Percentiles rank a stretch among this genome's conserved stretches.
These are phyloP conservation scores for Yarrowia galli DNA, from an alignment of 1,139 yeast species.

Conservation along the genomic window DNA sequence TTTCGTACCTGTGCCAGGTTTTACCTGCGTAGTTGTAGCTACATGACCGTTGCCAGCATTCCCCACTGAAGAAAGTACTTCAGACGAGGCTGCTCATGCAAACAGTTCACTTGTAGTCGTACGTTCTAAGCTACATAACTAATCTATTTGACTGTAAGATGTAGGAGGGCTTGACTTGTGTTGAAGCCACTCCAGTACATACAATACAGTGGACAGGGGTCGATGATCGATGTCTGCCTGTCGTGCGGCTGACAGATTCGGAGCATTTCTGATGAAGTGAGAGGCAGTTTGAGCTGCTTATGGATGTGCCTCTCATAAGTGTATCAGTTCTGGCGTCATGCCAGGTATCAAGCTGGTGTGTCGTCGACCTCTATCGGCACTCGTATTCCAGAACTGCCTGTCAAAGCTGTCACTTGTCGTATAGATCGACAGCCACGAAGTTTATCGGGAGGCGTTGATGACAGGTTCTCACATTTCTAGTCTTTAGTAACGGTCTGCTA, in stretches of 20 bases:
- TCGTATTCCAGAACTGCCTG: not conserved
- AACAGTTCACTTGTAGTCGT: not conserved
- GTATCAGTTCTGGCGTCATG: too few species aligned
- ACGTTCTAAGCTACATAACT: not conserved
- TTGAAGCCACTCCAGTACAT: too few species aligned
- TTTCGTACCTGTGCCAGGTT: not conserved
- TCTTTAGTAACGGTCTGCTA: not conserved
- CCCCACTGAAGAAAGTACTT: not conserved
- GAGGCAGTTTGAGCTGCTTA: too few species aligned
- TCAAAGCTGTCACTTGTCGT: not conserved
- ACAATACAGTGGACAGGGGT: too few species aligned
- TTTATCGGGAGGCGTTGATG: too few species aligned
- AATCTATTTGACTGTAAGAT: not conserved
- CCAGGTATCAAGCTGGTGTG: too few species aligned
- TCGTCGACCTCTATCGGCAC: too few species aligned
- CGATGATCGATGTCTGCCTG: too few species aligned
- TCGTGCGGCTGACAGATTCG: too few species aligned
- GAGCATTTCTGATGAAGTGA: not conserved
- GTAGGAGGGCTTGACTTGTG: not conserved
- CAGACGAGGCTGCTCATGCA: not conserved
- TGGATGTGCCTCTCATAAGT: too few species aligned
- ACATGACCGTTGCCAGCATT: not conserved
- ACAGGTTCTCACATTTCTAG: too few species aligned
- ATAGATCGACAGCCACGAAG: too few species aligned
- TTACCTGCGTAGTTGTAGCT: constrained; percentile 26